Evolutionary conservation across 805 yeast species (phyloP), one percentile per base, ranked within the genome.

Genomic region (Cyberlindnera xishuangbannaensis): DNA sequence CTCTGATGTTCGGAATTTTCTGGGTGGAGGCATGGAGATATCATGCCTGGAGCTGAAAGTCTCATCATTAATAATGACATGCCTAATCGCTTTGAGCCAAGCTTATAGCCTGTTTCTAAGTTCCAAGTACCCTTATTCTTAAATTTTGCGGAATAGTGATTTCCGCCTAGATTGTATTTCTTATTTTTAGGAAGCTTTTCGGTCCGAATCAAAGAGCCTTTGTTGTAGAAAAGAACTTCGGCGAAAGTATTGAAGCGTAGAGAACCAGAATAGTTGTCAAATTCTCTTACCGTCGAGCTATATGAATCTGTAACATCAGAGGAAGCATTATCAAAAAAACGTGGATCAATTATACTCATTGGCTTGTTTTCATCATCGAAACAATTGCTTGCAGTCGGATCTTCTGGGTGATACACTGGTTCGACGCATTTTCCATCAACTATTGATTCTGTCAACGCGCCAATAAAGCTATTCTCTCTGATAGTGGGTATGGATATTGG

Each of bases 191-290:
- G 12, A 4, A 10, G 4, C 3, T 25, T 25, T 10, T 16, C 19
- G 11, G 17, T 7, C 23, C 18, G 15, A 19, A 37, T 33, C 4
- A 30, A 15, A 6, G 43, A 16, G 2, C 23, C 34, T 17, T 30
- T 31, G 34, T 42, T 39, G 30, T 39, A 42, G 25, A 42, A 42
- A 19, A 39, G 29, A 15, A 42, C 43, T 7, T 31, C 27, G 2
- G 46, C 30, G 24, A 36, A 36, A 1, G 24, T 19, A 20, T 34
- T 36, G 27, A 42, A 42, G 18, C 31, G 36, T 21, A 36, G 15
- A 5, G 39, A 30, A 6, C 28, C 23, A n/a, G 9, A n/a, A 15
- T 16, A 13, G 9, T 20, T 20, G 23, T 12, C 9, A 9, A 20
- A 9, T 9, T 9, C 23, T 9, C 11, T 12, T 12, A 12, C 12